Evolutionary conservation across 257 asterid genomes (phyloP).

Genomic region (Echium plantagineum): DNA sequence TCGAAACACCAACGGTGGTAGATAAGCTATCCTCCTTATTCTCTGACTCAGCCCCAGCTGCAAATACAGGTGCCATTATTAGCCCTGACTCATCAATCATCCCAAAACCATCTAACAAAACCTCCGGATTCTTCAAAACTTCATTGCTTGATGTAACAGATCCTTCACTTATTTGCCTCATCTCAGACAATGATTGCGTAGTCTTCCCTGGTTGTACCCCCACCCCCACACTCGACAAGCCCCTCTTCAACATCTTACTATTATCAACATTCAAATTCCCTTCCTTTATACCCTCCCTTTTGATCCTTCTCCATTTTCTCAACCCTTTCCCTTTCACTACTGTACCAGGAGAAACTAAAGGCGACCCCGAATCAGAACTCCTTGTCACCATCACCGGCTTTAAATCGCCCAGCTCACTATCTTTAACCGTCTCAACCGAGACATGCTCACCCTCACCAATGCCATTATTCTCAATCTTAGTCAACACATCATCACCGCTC

Average conservation of each 20-base stretch:
- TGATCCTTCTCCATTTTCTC: constrained; percentile 76
- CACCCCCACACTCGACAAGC: constrained; percentile 18
- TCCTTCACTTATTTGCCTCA: constrained; percentile 33
- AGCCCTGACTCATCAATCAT: not conserved
- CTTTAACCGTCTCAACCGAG: not conserved
- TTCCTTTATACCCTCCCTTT: constrained; percentile 29
- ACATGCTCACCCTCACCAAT: not conserved
- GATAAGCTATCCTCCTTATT: constrained; percentile 59
- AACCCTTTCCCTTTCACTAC: constrained; percentile 43
- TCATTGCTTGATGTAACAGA: constrained; percentile 37
- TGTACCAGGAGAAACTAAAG: constrained; percentile 13
- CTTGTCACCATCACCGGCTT: not conserved
- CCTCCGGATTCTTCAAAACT: not conserved
- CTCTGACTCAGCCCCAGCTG: constrained; percentile 46
- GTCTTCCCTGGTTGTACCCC: constrained; percentile 25
- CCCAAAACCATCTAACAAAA: not conserved
- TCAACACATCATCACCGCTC: not conserved
- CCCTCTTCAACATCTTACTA: constrained; percentile 26
- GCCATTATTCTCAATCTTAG: not conserved
- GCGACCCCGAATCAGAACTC: constrained; percentile 13
- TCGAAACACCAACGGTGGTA: constrained; percentile 50
- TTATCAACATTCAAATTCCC: constrained; percentile 23
- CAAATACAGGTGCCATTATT: constrained; percentile 18
- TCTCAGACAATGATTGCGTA: constrained; percentile 26
- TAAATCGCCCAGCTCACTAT: not conserved